Evolutionary conservation across 805 yeast genomes (phyloP), one percentile per base, ranked within the genome.

Genomic region (Blastobotrys americana): DNA sequence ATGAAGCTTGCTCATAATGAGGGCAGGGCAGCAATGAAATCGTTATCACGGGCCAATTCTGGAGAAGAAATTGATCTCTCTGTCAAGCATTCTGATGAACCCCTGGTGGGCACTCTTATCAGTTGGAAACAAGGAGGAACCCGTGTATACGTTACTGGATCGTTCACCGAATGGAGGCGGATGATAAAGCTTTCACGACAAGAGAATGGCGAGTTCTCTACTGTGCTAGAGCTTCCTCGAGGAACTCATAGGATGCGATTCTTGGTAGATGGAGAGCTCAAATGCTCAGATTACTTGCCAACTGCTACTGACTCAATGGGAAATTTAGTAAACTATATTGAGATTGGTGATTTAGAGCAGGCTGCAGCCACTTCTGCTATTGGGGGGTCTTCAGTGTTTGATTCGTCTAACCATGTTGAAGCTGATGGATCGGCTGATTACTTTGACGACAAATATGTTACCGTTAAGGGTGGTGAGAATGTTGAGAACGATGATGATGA

Each of bases 231-330:
- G 47, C 56, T 65, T 19, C 96, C 96, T 0, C 78, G 82, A 4
- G 97, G 97, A 4, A 89, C 96, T 1, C 96, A 89, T 61, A 70
- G 96, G 53, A 84, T 89, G 65, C 76, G 96, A 59, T 89, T 89
- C 61, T 94, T 89, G 49, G 93, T 89, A 36, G 96, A 89, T 60
- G 87, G 87, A 64, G 96, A 89, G 60, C 76, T 89, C 55, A 69
- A 95, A 49, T 86, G 87, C 59, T 81, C 93, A 21, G 95, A 88
- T 60, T 82, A 74, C 53, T 71, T 89, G 50, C 96, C 96, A 3
- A 87, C 96, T 1, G 97, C 97, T 3, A 89, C 97, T 0, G 97
- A 89, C 64, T 93, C 88, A 50, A 82, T 87, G 81, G 97, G 97
- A 42, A 89, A 89, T 60, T 84, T 89, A 59, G 96, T 89, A 41